Percentiles rank a stretch among this genome's conserved stretches.
Conservation (phyloP, 345 rosid species). For the Jatropha curcas region DNA sequence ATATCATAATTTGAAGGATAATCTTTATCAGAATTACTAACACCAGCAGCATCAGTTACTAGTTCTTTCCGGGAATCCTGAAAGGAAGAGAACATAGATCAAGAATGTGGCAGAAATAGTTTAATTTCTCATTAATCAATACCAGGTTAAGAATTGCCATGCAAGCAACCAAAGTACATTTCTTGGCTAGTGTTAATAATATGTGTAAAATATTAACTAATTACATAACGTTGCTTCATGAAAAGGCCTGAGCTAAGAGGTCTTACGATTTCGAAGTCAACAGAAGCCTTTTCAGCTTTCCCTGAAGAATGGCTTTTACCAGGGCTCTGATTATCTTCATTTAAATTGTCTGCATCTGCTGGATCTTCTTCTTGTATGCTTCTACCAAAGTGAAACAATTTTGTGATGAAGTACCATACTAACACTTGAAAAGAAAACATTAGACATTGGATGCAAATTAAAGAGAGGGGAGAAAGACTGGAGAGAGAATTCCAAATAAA, state of each 20-base stretch:
- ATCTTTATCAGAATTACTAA: constrained; percentile 44
- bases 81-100: constrained; percentile 23
- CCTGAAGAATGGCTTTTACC: constrained; percentile 47
- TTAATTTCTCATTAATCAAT: neutral
- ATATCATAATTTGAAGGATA: constrained; percentile 42
- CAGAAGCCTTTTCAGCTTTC: constrained; percentile 44
- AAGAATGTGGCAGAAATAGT: constrained; percentile 5
- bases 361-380: constrained; percentile 55
- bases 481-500: no score
- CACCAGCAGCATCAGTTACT: constrained; percentile 42
- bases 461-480: neutral
- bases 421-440: constrained; percentile 6
- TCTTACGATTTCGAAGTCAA: constrained; percentile 46
- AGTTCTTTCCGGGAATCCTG: constrained; percentile 53
- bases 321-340: constrained; percentile 52
- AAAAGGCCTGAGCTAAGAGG: neutral
- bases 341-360: constrained; percentile 51
- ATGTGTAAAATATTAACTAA: neutral
- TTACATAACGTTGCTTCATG: neutral
- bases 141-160: constrained; percentile 9
- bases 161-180: neutral
- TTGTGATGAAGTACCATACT: constrained; percentile 6
- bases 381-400: constrained; percentile 36
- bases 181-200: neutral
- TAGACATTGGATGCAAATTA: neutral